phyloP scores from a whole-genome alignment of 257 asterid genomes.

The Lycium barbarum region DNA sequence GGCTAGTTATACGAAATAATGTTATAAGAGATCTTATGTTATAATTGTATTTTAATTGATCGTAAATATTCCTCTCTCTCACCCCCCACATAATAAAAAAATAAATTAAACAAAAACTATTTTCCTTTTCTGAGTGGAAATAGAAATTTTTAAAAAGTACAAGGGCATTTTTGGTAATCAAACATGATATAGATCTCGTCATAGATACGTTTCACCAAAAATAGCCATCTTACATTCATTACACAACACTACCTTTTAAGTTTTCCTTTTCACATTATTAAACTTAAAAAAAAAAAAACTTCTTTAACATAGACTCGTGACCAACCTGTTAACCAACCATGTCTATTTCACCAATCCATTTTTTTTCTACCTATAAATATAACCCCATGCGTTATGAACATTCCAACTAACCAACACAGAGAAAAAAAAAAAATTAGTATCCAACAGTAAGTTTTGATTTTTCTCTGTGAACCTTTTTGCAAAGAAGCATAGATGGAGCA shows the following conservation, averaged over 20 bases:
- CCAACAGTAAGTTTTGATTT: neutral
- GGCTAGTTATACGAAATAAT: neutral
- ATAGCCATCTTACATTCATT: neutral
- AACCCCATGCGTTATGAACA: conserved; percentile 3
- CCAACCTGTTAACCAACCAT: conserved; percentile 31
- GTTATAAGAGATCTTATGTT: neutral
- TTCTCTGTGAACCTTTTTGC: neutral
- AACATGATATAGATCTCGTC: neutral
- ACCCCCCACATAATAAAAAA: too few relatives aligned
- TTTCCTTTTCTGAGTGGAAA: neutral
- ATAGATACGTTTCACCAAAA: conserved; percentile 22
- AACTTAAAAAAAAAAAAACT: too few relatives aligned
- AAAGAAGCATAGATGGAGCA: conserved; percentile 41
- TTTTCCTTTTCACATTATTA: conserved; percentile 3
- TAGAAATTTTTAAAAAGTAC: neutral
- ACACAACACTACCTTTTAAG: neutral
- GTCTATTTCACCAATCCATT: conserved; percentile 26
- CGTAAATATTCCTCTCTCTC: neutral
- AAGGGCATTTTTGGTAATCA: neutral
- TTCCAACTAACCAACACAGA: neutral
- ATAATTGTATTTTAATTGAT: neutral
- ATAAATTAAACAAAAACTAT: too few relatives aligned
- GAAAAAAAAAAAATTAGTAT: neutral
- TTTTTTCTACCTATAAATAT: conserved; percentile 40
- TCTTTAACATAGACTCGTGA: conserved; percentile 28